Conservation (phyloP, 2,329 filamentous ascomycete species). For the Ceratocystis albifundus region DNA sequence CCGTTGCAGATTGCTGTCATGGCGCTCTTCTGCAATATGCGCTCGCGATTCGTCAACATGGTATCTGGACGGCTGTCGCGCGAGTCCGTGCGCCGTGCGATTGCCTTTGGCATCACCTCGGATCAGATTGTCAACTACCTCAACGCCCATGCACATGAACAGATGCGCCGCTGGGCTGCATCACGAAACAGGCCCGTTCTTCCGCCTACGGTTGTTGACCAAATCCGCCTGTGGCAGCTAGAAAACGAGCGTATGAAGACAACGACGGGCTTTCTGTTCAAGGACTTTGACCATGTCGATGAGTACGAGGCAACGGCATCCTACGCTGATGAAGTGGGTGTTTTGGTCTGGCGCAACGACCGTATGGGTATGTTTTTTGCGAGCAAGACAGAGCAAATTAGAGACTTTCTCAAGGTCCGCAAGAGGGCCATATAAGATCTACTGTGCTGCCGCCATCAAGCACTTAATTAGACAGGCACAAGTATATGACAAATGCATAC, state of each 20-base stretch:
- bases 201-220: conserved; percentile 91
- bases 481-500: neutral
- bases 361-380: conserved; percentile 78
- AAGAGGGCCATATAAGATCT: conserved; percentile 38
- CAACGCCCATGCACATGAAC: conserved; percentile 82
- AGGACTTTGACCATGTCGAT: conserved; percentile 62
- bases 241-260: conserved; percentile 90
- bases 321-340: conserved; percentile 83
- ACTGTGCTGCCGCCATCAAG: neutral
- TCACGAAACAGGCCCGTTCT: conserved; percentile 56
- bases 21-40: conserved; percentile 75
- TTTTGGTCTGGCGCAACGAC: conserved; percentile 78
- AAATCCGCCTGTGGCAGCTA: conserved; percentile 94
- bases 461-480: neutral
- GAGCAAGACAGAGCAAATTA: conserved; percentile 78
- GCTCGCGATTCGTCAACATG: conserved; percentile 87
- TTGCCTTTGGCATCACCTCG: conserved; percentile 80
- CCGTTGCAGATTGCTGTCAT: conserved; percentile 91
- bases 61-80: conserved; percentile 86
- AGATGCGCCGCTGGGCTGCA: conserved; percentile 63
- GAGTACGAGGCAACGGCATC: conserved; percentile 60
- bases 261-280: conserved; percentile 73
- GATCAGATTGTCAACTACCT: conserved; percentile 94
- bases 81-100: conserved; percentile 74
- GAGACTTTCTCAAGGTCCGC: conserved; percentile 60